Evolutionary conservation across 352 stramenopile species (phyloP).

Genomic region (Aphanomyces cochlioides): DNA sequence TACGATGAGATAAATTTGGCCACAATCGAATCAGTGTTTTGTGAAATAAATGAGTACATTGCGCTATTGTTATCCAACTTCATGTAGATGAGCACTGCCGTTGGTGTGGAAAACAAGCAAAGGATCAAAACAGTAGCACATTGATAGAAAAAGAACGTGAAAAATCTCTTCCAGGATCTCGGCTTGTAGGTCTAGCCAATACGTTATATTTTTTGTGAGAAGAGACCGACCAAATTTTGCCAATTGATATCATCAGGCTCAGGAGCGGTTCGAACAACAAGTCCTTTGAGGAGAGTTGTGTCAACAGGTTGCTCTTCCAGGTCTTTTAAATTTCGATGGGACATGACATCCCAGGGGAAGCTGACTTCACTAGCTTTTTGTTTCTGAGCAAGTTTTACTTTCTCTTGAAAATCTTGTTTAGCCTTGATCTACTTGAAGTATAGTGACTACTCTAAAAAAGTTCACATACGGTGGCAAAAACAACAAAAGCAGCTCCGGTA

Average conservation of each 20-base stretch:
- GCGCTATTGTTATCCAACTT: constrained; percentile 65
- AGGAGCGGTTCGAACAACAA: constrained; percentile 61
- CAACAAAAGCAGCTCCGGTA: constrained; percentile 64
- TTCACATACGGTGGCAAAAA: constrained; percentile 39
- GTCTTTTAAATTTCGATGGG: constrained; percentile 27
- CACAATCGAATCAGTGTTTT: constrained; percentile 42
- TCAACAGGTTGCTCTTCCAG: constrained; percentile 44
- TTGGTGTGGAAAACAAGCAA: constrained; percentile 71
- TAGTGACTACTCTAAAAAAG: neutral
- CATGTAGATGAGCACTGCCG: constrained; percentile 76
- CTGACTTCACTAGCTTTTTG: neutral
- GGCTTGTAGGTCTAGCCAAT: constrained; percentile 41
- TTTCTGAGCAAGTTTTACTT: neutral
- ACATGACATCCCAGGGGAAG: constrained; percentile 22
- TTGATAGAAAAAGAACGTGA: constrained; percentile 49
- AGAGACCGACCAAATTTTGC: constrained; percentile 46
- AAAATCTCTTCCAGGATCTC: constrained; percentile 40
- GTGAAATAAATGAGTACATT: constrained; percentile 51
- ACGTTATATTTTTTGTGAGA: neutral
- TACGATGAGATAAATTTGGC: constrained; percentile 66
- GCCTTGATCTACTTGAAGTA: neutral
- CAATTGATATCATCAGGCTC: constrained; percentile 78
- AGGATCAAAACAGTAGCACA: constrained; percentile 50
- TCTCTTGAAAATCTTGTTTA: constrained; percentile 1
- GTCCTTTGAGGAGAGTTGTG: constrained; percentile 13